Evolutionary conservation across 495 filamentous ascomycete genomes (phyloP).

Genomic region (Evansstolkia leycettana): DNA sequence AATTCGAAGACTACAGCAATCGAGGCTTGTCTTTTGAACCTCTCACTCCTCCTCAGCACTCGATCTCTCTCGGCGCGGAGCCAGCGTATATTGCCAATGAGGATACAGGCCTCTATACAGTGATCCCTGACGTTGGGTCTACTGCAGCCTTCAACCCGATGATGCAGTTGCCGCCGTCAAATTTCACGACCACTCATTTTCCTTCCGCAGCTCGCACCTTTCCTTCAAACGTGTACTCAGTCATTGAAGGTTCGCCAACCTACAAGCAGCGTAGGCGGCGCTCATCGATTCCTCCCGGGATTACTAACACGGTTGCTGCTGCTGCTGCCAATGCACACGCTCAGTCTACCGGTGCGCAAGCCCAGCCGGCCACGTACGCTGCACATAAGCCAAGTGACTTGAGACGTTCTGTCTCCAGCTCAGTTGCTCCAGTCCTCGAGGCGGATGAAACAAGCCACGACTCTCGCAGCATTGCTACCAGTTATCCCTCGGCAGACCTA

Average conservation of each 20-base stretch:
- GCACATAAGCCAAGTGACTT: slow-evolving; percentile 75
- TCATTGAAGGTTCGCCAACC: slow-evolving; percentile 93
- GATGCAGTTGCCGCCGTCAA: slow-evolving; percentile 85
- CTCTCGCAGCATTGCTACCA: slow-evolving; percentile 40
- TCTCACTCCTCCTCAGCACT: slow-evolving; percentile 86
- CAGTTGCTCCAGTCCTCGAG: slow-evolving; percentile 72
- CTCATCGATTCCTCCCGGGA: slow-evolving; percentile 74
- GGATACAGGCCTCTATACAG: slow-evolving; percentile 89
- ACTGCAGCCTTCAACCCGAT: slow-evolving; percentile 55
- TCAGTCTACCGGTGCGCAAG: slow-evolving; percentile 22
- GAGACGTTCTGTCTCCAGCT: slow-evolving; percentile 80
- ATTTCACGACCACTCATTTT: slow-evolving; percentile 65
- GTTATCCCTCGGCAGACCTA: slow-evolving; percentile 50
- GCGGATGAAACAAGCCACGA: slow-evolving; percentile 61
- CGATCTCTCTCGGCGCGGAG: slow-evolving; percentile 63
- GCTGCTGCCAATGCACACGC: slow-evolving; percentile 37
- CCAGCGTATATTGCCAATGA: slow-evolving; percentile 96
- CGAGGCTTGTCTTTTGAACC: slow-evolving; percentile 94
- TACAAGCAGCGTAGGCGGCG: slow-evolving; percentile 95
- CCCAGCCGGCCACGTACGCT: slow-evolving; percentile 33
- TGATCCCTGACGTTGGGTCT: slow-evolving; percentile 68
- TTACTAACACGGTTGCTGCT: slow-evolving; percentile 50
- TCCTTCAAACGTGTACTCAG: slow-evolving; percentile 77
- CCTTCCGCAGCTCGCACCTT: slow-evolving; percentile 54
- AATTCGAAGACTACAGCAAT: slow-evolving; percentile 94